Base-by-base conservation (phyloP, 177 flowering plant species). In the Vitis hybrid region DNA sequence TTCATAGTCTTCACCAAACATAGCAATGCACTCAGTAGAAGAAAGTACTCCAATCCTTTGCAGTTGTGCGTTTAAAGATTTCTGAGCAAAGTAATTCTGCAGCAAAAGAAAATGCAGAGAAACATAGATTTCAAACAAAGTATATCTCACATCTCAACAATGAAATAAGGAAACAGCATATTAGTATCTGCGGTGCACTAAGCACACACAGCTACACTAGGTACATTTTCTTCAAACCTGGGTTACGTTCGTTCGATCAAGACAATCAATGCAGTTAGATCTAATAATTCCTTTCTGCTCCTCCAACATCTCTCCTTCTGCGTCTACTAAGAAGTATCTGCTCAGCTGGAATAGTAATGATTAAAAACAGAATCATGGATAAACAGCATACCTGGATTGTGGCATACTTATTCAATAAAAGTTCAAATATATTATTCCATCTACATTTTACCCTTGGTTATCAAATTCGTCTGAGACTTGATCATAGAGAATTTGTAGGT, bases 161-260 rank as follows among this genome's bases (percentile, higher is more conserved):
- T 52, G 58, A 35, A 7, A 64, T 15, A 11, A 56, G 30, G 13
- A 12, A 56, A 7, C 16, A 32, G 49, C 60, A 46, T 11, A 56
- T 18, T 16, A 46, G 52, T 24, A 13, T 32, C 13, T 1, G 19
- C 7, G 32, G 65, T 2, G 15, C 2, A n/a, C n/a, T 1, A 40
- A 40, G 9, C 6, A 62, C 14, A 61, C 51, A 27, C 40, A 35
- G 49, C 27, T 56, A 58, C 14, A 32, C 16, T 19, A 65, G 40
- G 56, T 10, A 27, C 0, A 69, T 64, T 48, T 66, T 56, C 14
- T 30, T 21, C 79, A 74, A 68, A 95, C 99, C 97, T 95, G 97
- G 32, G 99, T 93, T 70, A 93, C 99, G 80, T 93, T 95, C 66
- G 99, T 93, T 67, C 99, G 84, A 77, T 95, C 99, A 79, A 95